Base-by-base conservation (phyloP, 1,284 basidiomycete genomes). In the Trametes versicolor region DNA sequence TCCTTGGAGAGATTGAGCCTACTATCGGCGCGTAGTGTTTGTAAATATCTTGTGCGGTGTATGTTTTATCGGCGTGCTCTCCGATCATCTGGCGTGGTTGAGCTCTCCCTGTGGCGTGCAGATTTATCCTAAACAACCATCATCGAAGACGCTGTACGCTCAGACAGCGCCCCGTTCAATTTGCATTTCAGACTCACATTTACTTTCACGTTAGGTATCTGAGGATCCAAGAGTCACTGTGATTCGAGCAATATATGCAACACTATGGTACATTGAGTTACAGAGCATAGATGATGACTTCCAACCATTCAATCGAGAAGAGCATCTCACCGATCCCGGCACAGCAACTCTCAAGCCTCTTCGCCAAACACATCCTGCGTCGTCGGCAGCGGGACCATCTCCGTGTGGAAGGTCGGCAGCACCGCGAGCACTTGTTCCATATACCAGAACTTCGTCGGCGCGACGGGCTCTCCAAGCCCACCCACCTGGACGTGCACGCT, bases 1-100 rank as follows among this genome's bases (percentile, higher is more conserved):
- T 97, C 47, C 78, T 97, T 60, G 96, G 96, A 25, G 96, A 97
- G 79, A 86, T 97, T 49, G 94, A 96, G 72, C 85, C 83, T 13
- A 73, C 71, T 32, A 47, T 75, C 10, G 66, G 65, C 43, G 66
- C 71, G 43, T 78, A 71, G 67, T 25, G 49, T 55, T 5, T 55
- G n/a, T 55, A 36, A 37, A 45, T 39, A 10, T 62, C 59, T 61
- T 62, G 63, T 64, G 55, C 32, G 58, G 45, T 50, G 37, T 62
- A 57, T 62, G 36, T 34, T 52, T 12, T 57, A 21, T 29, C n/a
- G 47, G 36, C 37, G 49, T 48, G 47, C 29, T 57, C 8, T 34
- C 32, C 6, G 27, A 36, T 51, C 21, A 21, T 27, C 4, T 19
- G 15, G 19, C 23, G 23, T n/a, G 29, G 17, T 6, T 0, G 23